Percentiles rank a stretch among this genome's conserved stretches.
phyloP scores from a whole-genome alignment of 257 asterid species.

The Solanum acaule region DNA sequence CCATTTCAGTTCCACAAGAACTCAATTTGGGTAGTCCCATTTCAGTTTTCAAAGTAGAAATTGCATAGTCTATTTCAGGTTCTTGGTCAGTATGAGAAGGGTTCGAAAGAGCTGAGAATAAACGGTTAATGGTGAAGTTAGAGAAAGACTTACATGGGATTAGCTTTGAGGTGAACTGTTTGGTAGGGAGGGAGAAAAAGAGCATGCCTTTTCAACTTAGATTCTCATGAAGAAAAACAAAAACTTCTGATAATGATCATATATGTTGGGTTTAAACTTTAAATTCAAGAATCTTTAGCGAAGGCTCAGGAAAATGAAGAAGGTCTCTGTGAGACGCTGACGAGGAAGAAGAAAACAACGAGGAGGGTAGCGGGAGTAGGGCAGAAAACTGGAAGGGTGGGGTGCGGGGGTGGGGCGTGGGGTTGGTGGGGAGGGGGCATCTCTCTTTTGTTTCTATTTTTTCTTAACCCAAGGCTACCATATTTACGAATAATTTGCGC shows the following conservation, averaged over 20 bases:
- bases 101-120: conserved; percentile 25
- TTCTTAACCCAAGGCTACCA: too few species aligned
- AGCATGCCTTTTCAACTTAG: conserved; percentile 31
- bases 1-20: conserved; percentile 2
- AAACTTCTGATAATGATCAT: not conserved
- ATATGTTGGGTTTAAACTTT: not conserved
- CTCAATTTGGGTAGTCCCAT: not conserved
- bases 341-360: not conserved
- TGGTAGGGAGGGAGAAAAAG: conserved; percentile 20
- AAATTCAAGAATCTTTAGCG: not conserved
- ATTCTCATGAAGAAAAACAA: not conserved
- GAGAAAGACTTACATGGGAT: conserved; percentile 23
- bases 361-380: not conserved
- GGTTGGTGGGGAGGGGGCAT: rapidly evolving
- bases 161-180: conserved; percentile 22
- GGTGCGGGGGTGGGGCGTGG: not conserved
- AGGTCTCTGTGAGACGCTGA: not conserved
- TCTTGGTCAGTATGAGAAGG: not conserved
- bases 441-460: too few species aligned
- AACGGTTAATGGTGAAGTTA: conserved; percentile 8
- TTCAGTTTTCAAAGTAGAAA: not conserved
- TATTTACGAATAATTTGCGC: too few species aligned
- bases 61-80: not conserved
- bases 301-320: not conserved
- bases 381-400: not conserved